Evolutionary conservation across 2,329 filamentous ascomycete genomes (phyloP), one percentile per base, ranked within the genome.

Genomic region (Aspergillus chevalieri): DNA sequence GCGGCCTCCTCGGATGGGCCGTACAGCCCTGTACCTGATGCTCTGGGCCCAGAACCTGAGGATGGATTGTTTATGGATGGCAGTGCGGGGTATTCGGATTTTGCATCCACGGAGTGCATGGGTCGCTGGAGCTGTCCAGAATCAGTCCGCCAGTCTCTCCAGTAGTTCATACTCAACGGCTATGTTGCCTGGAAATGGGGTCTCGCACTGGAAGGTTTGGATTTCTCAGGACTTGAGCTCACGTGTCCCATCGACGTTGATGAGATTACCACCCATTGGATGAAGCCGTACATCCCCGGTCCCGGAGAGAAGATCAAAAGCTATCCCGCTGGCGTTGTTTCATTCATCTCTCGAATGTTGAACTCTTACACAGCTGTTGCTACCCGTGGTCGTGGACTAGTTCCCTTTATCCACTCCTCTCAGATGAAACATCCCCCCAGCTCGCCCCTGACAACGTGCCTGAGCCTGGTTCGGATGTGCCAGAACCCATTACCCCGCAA

Each of bases 261-360:
- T 21, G 69, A 70, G 14, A 77, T 78, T 44, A 68, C 65, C 10
- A 76, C 74, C 38, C 74, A 76, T 9, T 79, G 76, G 76, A 59
- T 79, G 22, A 70, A 76, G 28, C 60, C 70, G 1, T 78, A 72
- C 33, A 70, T 78, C 4, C 75, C 76, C 0, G 50, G 72, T 0
- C 68, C 73, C 0, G 72, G 69, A 2, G 74, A 78, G 44, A 64
- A 54, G 3, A 48, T 65, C 28, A 79, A 78, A 50, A 47, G 64
- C 0, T 78, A 77, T 48, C 66, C 70, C 0, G 47, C 64, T 0
- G 60, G 52, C 7, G 64, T 76, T 3, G 66, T 62, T 0, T 52
- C 59, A 0, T 76, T 77, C 33, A 69, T 76, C 7, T 67, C 63
- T 42, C 62, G 67, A 3, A 64, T 75, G 3, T 63, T 79, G 9